A percentile compares a stretch with the other conserved stretches of the same genome.
These are phyloP conservation scores for Ceriops zippeliana DNA, from an alignment of 345 rosid genomes.

Conservation along the genomic window DNA sequence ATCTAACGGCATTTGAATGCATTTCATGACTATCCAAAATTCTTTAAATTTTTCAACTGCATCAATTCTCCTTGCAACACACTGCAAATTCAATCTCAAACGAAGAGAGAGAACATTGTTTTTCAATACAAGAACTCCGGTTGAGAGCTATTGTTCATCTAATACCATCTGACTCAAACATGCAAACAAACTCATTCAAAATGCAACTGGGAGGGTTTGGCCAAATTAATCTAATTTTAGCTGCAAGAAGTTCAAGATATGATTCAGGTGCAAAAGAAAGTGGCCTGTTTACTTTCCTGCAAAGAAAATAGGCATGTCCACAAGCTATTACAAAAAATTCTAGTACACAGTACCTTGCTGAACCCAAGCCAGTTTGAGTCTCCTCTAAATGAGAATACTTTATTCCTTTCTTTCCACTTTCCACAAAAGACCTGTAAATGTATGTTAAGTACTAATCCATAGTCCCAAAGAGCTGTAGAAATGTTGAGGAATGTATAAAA, in stretches of 20 bases:
- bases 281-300: neutral
- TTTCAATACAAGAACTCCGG: neutral
- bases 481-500: constrained; percentile 1
- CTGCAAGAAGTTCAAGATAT: neutral
- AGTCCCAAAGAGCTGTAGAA: neutral
- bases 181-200: neutral
- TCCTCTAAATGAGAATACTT: constrained; percentile 58
- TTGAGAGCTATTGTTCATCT: neutral
- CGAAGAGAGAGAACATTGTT: neutral
- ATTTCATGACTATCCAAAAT: neutral
- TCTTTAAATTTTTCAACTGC: too few relatives aligned
- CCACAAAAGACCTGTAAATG: constrained; percentile 53
- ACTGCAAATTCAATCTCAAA: neutral
- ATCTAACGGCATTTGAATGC: neutral
- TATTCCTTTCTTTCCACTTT: constrained; percentile 39
- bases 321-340: neutral
- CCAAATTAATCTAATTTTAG: neutral
- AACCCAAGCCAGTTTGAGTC: constrained; percentile 79
- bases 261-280: neutral
- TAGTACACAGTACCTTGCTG: constrained; percentile 42
- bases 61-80: neutral
- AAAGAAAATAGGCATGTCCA: neutral
- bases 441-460: neutral
- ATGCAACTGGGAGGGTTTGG: neutral
- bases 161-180: neutral